Evolutionary conservation across 2,329 filamentous ascomycete species (phyloP), one percentile per base, ranked within the genome.

Genomic region (Colletotrichum viniferum): DNA sequence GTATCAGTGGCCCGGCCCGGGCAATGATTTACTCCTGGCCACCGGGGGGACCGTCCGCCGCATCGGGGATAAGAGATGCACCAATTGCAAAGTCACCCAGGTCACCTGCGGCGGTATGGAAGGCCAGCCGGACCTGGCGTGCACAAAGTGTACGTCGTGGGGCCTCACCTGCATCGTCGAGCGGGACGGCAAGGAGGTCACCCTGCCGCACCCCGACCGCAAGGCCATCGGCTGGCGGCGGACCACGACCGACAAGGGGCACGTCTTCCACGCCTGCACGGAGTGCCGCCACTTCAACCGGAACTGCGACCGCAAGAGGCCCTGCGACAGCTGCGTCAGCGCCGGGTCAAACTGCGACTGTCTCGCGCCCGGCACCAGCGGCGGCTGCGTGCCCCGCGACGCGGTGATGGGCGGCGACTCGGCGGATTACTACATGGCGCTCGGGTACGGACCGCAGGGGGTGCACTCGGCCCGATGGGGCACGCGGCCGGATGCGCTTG

Each of bases 301-400:
- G 4, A 61, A 34, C 10, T 86, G 85, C 73, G 85, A 86, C 63
- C 81, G 82, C 2, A 83, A 84, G 69, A 80, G 84, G 24, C 85
- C 84, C 2, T 86, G 85, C 71, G 82, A 85, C 66, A 82, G 80
- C 5, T 86, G 85, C 77, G 70, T 76, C 13, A 24, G 67, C 9
- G 38, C 72, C 24, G 76, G 69, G 2, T 34, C 58, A 4, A 73
- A 78, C 10, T 79, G 79, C 18, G 76, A 80, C 16, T 26, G n/a
- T 7, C 78, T 48, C 21, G n/a, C 36, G 4, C 21, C 12, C 7
- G 24, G 26, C 26, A 28, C 43, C 26, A 52, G 43, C 43, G 12
- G n/a, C 6, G 43, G 43, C 2, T n/a, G 43, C 10, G 1, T 52
- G 1, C 43, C 43, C n/a, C 43, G 43, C 34, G 73, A 73, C 7